These are phyloP conservation scores for Penicillium palitans DNA, from an alignment of 2,329 filamentous ascomycete genomes.

Conservation along the genomic window DNA sequence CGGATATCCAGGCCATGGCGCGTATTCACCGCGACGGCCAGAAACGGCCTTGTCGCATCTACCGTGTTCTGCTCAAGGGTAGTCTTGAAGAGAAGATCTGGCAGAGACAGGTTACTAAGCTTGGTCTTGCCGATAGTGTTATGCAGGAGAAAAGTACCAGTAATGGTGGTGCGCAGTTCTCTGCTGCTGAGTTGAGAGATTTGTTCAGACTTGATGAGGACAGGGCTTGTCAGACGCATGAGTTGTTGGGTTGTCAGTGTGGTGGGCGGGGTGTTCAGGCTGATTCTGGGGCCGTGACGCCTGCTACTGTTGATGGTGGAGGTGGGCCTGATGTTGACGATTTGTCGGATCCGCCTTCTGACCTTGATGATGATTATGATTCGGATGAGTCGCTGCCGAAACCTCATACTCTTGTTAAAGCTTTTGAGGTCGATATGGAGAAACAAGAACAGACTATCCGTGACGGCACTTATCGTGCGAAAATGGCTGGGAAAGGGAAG, in stretches of 20 bases:
- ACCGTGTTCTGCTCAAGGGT: constrained; percentile 67
- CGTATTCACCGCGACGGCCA: constrained; percentile 73
- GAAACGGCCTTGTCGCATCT: constrained; percentile 66
- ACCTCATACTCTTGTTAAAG: constrained; percentile 39
- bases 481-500: constrained; percentile 3
- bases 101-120: constrained; percentile 70
- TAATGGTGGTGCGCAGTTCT: constrained; percentile 57
- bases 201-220: constrained; percentile 66
- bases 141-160: constrained; percentile 63
- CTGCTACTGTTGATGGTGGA: constrained; percentile 6
- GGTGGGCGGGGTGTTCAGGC: constrained; percentile 51
- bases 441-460: constrained; percentile 35
- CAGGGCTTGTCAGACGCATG: constrained; percentile 65
- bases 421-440: constrained; percentile 42
- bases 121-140: constrained; percentile 68
- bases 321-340: constrained; percentile 9
- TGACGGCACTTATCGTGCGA: constrained; percentile 17
- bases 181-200: constrained; percentile 64
- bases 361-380: constrained; percentile 17
- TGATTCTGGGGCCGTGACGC: constrained; percentile 11
- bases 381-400: constrained; percentile 30
- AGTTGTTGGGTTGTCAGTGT: constrained; percentile 64
- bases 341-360: not conserved
- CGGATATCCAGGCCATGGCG: constrained; percentile 72
- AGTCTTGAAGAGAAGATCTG: constrained; percentile 74